Evolutionary conservation across 345 rosid species (phyloP), one percentile per base, ranked within the genome.

Genomic region (Eucalyptus cloeziana): DNA sequence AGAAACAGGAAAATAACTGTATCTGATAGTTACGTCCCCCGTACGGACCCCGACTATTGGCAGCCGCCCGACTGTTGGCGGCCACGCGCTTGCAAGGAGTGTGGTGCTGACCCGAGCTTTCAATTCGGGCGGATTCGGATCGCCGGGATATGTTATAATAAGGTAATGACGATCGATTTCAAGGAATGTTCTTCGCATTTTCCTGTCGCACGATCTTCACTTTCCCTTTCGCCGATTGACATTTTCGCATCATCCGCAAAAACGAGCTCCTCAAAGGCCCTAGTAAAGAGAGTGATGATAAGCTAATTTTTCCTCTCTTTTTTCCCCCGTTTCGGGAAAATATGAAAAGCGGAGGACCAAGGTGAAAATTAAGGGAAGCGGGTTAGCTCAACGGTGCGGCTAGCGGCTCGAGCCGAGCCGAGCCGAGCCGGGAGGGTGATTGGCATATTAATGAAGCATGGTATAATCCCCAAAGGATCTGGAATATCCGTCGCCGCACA

Each of bases 121-220:
- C 1, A 0, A 62, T 1, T 62, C 4, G 0, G 33, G 17, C 17
- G 4, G 30, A 62, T 30, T 62, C 69, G 69, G 13, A 11, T 62
- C 69, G 3, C 17, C 1, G 0, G 2, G 25, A 52, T 52, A 21
- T 21, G 1, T 52, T 21, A 52, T 0, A 52, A 52, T 52, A 52
- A 52, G 58, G 8, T 3, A 10, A 0, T 21, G 58, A 21, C 10
- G 58, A 21, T 52, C 10, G 1, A 7, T 52, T 52, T 52, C 10
- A 21, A 0, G 58, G 58, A 52, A 52, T 52, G 58, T 10, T 27
- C 69, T 60, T 60, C 16, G 69, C 14, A 60, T 60, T 60, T 60
- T 60, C 69, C 7, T 12, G 1, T 6, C 4, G 17, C 0, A 4
- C 17, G 8, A 0, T 62, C 31, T 13, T 62, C 69, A 7, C 69